These are phyloP conservation scores for Porphyridium purpureum DNA, from an alignment of 23 red algal species.

Conservation along the genomic window DNA sequence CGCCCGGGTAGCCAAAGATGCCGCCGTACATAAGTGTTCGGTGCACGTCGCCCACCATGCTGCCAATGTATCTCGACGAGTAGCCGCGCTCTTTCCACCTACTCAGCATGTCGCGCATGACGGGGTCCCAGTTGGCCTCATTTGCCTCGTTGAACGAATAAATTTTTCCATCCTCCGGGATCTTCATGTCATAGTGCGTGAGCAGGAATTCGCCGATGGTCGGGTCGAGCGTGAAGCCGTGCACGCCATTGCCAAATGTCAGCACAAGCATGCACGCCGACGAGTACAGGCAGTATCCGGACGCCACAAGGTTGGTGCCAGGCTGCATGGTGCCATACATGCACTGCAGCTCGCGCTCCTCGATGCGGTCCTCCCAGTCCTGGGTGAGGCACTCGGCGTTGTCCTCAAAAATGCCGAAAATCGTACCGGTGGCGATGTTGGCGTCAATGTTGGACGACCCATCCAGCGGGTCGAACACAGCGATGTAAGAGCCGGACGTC, in stretches of 20 bases:
- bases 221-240: slow-evolving; percentile 93
- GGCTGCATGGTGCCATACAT: slow-evolving; percentile 91
- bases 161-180: slow-evolving; percentile 74
- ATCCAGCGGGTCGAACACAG: slow-evolving; percentile 91
- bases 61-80: slow-evolving; percentile 63
- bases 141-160: slow-evolving; percentile 99
- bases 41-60: slow-evolving; percentile 84
- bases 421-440: slow-evolving; percentile 89
- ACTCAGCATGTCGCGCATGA: slow-evolving; percentile 44
- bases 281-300: slow-evolving; percentile 95
- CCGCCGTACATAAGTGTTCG: slow-evolving; percentile 82
- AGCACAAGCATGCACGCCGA: slow-evolving; percentile 85
- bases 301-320: slow-evolving; percentile 71
- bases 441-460: slow-evolving; percentile 93
- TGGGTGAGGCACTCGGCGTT: slow-evolving; percentile 43
- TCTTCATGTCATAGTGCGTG: slow-evolving; percentile 70
- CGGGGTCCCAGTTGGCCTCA: slow-evolving; percentile 64
- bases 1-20: slow-evolving; percentile 86
- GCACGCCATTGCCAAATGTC: slow-evolving; percentile 68
- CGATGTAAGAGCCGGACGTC: slow-evolving; percentile 78
- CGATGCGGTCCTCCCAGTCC: slow-evolving; percentile 45
- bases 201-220: slow-evolving; percentile 93
- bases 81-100: slow-evolving; percentile 42
- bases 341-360: slow-evolving; percentile 48
- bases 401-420: slow-evolving; percentile 80